Evolutionary conservation across 2,329 filamentous ascomycete genomes (phyloP).

Genomic region (Botrytis sinoallii): DNA sequence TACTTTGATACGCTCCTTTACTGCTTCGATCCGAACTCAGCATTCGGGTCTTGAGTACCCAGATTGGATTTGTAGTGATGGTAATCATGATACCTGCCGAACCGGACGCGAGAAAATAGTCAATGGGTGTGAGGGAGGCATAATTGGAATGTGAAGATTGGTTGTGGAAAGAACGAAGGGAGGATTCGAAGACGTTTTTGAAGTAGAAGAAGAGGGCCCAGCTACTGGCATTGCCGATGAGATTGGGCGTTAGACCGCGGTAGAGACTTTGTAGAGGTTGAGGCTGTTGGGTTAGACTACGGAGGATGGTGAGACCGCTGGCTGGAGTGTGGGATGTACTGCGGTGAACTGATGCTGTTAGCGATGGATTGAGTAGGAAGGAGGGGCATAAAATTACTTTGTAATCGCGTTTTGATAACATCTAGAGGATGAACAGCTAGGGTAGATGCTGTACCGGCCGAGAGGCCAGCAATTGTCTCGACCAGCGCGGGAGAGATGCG

Average conservation of each 20-base stretch:
- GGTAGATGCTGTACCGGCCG: constrained; percentile 82
- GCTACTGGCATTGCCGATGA: constrained; percentile 83
- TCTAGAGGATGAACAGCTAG: constrained; percentile 89
- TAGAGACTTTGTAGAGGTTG: constrained; percentile 70
- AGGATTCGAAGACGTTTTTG: constrained; percentile 55
- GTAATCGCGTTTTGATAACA: constrained; percentile 92
- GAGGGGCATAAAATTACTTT: constrained; percentile 54
- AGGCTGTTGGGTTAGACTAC: constrained; percentile 44
- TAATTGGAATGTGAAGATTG: constrained; percentile 18
- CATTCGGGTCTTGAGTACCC: constrained; percentile 98
- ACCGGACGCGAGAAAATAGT: constrained; percentile 81
- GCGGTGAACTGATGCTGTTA: constrained; percentile 48
- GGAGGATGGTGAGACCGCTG: constrained; percentile 53
- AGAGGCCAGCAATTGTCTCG: constrained; percentile 86
- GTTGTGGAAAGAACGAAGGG: constrained; percentile 32
- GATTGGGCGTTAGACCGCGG: constrained; percentile 83
- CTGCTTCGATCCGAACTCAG: constrained; percentile 74
- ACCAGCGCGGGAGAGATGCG: constrained; percentile 73
- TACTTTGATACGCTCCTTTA: constrained; percentile 76
- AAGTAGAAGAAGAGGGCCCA: constrained; percentile 93
- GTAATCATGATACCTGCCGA: constrained; percentile 70
- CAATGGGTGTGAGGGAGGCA: constrained; percentile 40
- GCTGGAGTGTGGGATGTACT: constrained; percentile 43
- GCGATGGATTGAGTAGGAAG: constrained; percentile 39
- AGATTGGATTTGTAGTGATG: constrained; percentile 87